A percentile compares a stretch with the other conserved stretches of the same genome.
phyloP scores from a whole-genome alignment of 441 rosid species.

The Codiaeum variegatum region DNA sequence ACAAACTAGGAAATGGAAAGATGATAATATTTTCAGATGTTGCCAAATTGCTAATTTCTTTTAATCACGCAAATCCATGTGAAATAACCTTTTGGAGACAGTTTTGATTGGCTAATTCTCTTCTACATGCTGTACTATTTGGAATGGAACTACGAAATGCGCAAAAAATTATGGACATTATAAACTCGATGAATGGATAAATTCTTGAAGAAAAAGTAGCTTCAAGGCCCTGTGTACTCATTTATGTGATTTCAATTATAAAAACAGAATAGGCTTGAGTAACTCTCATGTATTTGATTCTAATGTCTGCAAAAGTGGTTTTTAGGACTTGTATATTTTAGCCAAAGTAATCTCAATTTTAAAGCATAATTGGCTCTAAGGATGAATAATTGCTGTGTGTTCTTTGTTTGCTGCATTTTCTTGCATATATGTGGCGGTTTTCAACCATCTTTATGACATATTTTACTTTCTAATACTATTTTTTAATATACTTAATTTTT shows the following conservation, averaged over 20 bases:
- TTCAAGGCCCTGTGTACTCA: background rate
- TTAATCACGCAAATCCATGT: background rate
- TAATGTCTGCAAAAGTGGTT: background rate
- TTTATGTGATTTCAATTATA: background rate
- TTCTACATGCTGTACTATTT: background rate
- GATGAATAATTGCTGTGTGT: background rate
- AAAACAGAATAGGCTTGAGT: background rate
- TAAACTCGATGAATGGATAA: background rate
- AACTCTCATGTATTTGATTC: background rate
- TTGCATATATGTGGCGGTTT: background rate
- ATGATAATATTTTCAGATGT: background rate
- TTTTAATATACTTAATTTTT: slow-evolving; percentile 22
- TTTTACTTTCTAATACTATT: background rate
- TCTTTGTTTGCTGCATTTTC: background rate
- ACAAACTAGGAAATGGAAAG: background rate
- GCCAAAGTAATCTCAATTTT: background rate
- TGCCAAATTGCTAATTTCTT: background rate
- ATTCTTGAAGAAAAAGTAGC: background rate
- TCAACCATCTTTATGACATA: background rate
- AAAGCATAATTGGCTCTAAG: background rate
- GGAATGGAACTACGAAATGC: background rate
- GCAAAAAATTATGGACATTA: background rate
- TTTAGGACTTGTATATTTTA: background rate
- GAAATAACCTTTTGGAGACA: background rate
- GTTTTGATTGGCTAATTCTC: background rate